A percentile compares a stretch with the other conserved stretches of the same genome.
These are phyloP conservation scores for Trametes cinnabarina DNA, from an alignment of 768 basidiomycete species.

Conservation along the genomic window DNA sequence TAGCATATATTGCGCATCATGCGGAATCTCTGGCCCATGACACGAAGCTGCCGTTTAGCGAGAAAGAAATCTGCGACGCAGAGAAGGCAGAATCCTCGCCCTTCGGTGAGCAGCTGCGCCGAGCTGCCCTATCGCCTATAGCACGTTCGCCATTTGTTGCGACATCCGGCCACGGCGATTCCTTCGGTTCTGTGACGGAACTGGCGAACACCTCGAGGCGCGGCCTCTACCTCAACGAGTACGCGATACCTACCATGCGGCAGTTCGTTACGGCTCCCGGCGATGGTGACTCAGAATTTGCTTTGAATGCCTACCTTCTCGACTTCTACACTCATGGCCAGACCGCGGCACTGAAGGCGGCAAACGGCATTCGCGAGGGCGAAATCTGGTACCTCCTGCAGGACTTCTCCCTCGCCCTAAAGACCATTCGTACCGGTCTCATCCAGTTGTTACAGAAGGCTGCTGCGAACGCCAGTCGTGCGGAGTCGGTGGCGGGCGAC, in stretches of 20 bases:
- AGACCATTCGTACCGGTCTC: constrained; percentile 48
- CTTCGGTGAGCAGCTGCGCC: constrained; percentile 39
- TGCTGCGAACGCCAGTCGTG: constrained; percentile 8
- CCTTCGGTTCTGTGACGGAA: constrained; percentile 50
- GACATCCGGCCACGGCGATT: constrained; percentile 63
- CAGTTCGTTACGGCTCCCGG: constrained; percentile 28
- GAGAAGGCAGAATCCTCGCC: constrained; percentile 10
- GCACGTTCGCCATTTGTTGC: constrained; percentile 65
- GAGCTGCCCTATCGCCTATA: constrained; percentile 37
- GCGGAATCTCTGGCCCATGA: constrained; percentile 41
- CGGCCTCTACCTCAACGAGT: constrained; percentile 55
- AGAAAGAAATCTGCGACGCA: constrained; percentile 12
- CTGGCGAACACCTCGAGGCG: constrained; percentile 48
- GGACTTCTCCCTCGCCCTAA: constrained; percentile 53
- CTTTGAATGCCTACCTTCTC: constrained; percentile 62
- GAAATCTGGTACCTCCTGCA: constrained; percentile 66
- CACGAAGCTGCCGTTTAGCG: constrained; percentile 48
- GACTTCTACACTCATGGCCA: constrained; percentile 74
- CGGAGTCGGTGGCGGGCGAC: constrained; percentile 19
- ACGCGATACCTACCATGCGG: constrained; percentile 58
- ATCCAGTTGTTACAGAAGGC: constrained; percentile 42
- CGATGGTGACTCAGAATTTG: constrained; percentile 27
- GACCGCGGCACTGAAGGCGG: constrained; percentile 41
- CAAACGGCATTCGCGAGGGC: constrained; percentile 59
- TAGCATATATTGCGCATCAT: constrained; percentile 45